These are phyloP conservation scores for Trichopus zeylanicus DNA, from an alignment of 116 monocot genomes.

Conservation along the genomic window DNA sequence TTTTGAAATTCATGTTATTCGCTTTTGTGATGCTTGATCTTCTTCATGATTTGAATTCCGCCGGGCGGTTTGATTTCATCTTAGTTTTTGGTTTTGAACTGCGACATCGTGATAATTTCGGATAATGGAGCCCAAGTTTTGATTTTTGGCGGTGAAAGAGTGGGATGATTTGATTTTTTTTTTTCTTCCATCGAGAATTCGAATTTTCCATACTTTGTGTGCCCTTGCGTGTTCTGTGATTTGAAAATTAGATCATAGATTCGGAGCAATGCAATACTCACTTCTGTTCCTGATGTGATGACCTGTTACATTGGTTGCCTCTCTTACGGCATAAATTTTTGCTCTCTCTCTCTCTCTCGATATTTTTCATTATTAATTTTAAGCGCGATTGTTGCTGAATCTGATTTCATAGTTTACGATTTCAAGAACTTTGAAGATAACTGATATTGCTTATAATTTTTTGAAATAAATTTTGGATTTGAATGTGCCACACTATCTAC, in stretches of 20 bases:
- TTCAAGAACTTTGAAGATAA: not conserved
- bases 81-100: not conserved
- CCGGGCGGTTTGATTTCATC: not conserved
- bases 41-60: too few relatives aligned
- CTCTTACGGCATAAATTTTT: not conserved
- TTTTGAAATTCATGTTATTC: not conserved
- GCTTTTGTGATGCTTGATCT: not conserved
- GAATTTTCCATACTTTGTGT: too few relatives aligned
- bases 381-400: not conserved
- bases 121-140: not conserved
- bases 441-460: too few relatives aligned
- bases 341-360: not conserved
- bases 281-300: not conserved
- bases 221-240: not conserved
- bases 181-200: not conserved
- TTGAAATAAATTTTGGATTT: too few relatives aligned
- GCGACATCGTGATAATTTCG: too few relatives aligned
- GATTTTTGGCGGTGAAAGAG: not conserved
- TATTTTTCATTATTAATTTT: not conserved
- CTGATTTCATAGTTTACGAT: not conserved
- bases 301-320: too few relatives aligned
- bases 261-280: not conserved
- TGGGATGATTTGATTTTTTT: not conserved
- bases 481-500: too few relatives aligned
- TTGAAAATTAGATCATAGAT: not conserved